A percentile compares a stretch with the other conserved stretches of the same genome.
These are phyloP conservation scores for Chrysoporthe puriensis DNA, from an alignment of 2,329 filamentous ascomycete species.

Conservation along the genomic window DNA sequence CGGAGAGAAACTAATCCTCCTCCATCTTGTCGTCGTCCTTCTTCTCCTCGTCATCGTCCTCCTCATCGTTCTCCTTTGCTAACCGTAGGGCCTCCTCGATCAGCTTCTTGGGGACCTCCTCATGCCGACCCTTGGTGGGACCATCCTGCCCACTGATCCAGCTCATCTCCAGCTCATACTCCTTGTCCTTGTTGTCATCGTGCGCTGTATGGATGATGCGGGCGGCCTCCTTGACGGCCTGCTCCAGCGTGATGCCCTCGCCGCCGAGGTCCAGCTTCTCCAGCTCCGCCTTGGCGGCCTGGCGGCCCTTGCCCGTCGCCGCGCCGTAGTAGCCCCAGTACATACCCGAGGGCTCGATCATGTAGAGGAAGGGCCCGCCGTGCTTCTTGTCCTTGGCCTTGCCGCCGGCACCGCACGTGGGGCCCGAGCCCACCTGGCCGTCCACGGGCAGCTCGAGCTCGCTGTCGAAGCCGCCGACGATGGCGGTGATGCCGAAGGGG, in stretches of 20 bases:
- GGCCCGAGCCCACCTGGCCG: slow-evolving; percentile 85
- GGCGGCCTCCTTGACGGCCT: slow-evolving; percentile 95
- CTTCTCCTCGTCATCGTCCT: slow-evolving; percentile 78
- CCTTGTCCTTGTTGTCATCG: slow-evolving; percentile 99
- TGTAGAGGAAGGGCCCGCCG: slow-evolving; percentile 93
- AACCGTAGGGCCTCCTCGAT: slow-evolving; percentile 89
- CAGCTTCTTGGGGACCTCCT: slow-evolving; percentile 90
- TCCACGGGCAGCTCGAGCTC: slow-evolving; percentile 85
- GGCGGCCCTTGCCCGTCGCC: slow-evolving; percentile 93
- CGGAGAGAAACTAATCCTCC: slow-evolving; percentile 48
- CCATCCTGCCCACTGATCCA: slow-evolving; percentile 89
- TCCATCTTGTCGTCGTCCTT: slow-evolving; percentile 83
- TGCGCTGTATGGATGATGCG: slow-evolving; percentile 97
- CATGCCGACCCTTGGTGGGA: slow-evolving; percentile 88
- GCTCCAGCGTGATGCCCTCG: slow-evolving; percentile 74
- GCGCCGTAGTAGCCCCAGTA: slow-evolving; percentile 99
- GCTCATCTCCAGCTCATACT: slow-evolving; percentile 98
- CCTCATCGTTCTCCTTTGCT: slow-evolving; percentile 83
- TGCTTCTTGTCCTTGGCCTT: slow-evolving; percentile 75
- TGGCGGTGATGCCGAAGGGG: slow-evolving; percentile 94
- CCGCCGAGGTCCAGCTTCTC: slow-evolving; percentile 92
- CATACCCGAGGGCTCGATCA: slow-evolving; percentile 96
- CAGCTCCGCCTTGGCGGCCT: slow-evolving; percentile 95
- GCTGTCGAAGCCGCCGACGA: slow-evolving; percentile 91
- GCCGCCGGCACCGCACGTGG: slow-evolving; percentile 78